Conservation (phyloP, 1,284 basidiomycete genomes). For the Ustilago cynodontis region DNA sequence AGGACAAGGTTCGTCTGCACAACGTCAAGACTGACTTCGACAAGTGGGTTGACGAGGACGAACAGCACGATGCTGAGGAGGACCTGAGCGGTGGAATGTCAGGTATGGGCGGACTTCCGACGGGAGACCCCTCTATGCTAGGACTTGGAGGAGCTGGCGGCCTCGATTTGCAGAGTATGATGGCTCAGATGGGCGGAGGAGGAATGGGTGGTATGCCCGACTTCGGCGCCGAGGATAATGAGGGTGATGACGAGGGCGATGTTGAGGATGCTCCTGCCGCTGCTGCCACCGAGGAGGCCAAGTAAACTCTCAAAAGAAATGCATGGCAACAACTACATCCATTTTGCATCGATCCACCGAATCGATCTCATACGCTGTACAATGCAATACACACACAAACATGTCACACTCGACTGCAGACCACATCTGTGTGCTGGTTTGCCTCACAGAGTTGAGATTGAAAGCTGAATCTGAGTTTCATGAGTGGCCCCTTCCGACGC, state of each 20-base stretch:
- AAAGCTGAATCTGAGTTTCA: too few relatives aligned
- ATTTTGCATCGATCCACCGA: not conserved
- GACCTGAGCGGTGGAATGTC: constrained; percentile 70
- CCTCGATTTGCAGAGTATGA: constrained; percentile 48
- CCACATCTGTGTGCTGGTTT: too few relatives aligned
- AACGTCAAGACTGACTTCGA: constrained; percentile 71
- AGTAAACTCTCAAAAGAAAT: constrained; percentile 17
- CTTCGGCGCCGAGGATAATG: constrained; percentile 54
- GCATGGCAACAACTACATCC: too few relatives aligned
- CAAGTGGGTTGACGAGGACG: constrained; percentile 71
- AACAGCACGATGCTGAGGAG: constrained; percentile 63
- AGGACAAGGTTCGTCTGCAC: constrained; percentile 70
- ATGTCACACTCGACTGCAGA: not conserved
- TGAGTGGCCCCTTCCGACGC: too few relatives aligned
- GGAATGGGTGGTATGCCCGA: constrained; percentile 32
- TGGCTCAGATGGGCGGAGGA: constrained; percentile 37
- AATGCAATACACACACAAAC: constrained; percentile 11
- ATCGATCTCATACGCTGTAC: not conserved
- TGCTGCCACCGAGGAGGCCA: constrained; percentile 28
- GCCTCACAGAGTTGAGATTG: too few relatives aligned
- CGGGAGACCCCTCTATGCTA: constrained; percentile 43
- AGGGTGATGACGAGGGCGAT: constrained; percentile 55
- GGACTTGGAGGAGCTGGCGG: constrained; percentile 29
- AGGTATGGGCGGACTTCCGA: constrained; percentile 68
- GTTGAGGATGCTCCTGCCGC: constrained; percentile 68